Evolutionary conservation across 2,329 filamentous ascomycete species (phyloP).

Genomic region (Ascosphaera apis): DNA sequence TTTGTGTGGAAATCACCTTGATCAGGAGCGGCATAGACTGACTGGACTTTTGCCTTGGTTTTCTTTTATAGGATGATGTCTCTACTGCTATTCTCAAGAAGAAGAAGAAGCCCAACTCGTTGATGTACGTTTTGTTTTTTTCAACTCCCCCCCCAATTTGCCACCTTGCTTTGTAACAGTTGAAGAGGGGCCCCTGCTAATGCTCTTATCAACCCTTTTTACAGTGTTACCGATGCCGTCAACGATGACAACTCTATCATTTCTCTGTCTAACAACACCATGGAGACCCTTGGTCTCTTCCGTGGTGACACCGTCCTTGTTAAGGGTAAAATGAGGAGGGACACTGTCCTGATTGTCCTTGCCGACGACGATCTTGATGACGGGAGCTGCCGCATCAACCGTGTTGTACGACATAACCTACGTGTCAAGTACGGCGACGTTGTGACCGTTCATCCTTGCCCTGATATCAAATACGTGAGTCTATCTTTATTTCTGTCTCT

Average conservation of each 20-base stretch:
- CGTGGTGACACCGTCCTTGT: constrained; percentile 94
- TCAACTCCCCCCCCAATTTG: too few species aligned
- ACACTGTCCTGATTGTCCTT: constrained; percentile 91
- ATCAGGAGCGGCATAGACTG: constrained; percentile 37
- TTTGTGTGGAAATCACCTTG: constrained; percentile 8
- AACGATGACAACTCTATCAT: constrained; percentile 99
- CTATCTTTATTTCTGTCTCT: background rate
- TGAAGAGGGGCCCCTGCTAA: constrained; percentile 8
- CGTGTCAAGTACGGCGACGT: constrained; percentile 97
- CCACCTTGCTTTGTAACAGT: background rate
- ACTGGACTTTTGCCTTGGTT: too few species aligned
- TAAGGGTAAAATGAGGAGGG: constrained; percentile 98
- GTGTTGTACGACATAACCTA: constrained; percentile 93
- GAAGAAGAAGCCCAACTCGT: constrained; percentile 99
- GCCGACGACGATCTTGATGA: constrained; percentile 97
- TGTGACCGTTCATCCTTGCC: constrained; percentile 90
- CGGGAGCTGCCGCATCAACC: constrained; percentile 90
- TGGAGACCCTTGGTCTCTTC: constrained; percentile 97
- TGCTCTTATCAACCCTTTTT: constrained; percentile 1
- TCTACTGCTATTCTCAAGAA: constrained; percentile 97
- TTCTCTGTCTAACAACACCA: constrained; percentile 91
- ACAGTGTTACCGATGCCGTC: constrained; percentile 84
- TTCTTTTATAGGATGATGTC: constrained; percentile 31
- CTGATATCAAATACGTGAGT: constrained; percentile 98
- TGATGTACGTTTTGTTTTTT: constrained; percentile 45